phyloP scores from a whole-genome alignment of 179 eudicot species.

The Beta macrorhiza region DNA sequence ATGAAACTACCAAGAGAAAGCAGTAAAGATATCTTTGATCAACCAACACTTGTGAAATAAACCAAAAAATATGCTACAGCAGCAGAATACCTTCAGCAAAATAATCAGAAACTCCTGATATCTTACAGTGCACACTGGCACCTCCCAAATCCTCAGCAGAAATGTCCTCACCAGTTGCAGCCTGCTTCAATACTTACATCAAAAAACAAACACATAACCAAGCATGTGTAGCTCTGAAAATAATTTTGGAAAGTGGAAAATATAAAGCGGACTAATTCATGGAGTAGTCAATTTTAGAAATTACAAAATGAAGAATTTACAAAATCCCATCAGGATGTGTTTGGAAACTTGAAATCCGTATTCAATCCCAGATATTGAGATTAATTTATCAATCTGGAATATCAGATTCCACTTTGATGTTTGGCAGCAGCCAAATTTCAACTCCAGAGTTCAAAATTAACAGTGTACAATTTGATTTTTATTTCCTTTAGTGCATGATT shows the following conservation, averaged over 20 bases:
- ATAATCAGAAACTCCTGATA: conserved; percentile 95
- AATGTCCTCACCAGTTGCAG: conserved; percentile 99
- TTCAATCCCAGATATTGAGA: too few relatives aligned
- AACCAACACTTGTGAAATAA: conserved; percentile 5
- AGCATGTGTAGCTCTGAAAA: background rate
- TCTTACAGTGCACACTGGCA: conserved; percentile 91
- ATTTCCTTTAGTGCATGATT: background rate
- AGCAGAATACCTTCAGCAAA: conserved; percentile 75
- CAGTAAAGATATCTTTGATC: background rate
- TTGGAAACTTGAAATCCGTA: background rate
- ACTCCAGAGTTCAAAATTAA: background rate
- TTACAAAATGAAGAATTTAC: background rate
- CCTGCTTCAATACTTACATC: conserved; percentile 52
- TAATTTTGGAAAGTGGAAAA: too few relatives aligned
- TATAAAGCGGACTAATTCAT: too few relatives aligned
- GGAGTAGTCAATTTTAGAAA: too few relatives aligned
- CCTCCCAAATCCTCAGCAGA: conserved; percentile 99
- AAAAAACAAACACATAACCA: conserved; percentile 18
- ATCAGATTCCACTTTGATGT: background rate
- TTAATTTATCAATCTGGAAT: background rate
- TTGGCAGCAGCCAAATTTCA: background rate
- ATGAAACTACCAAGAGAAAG: background rate
- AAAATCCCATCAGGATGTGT: background rate
- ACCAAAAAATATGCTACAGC: background rate
- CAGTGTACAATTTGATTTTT: background rate